Conservation (phyloP, 331 rosid genomes). For the Quercus tomentella region DNA sequence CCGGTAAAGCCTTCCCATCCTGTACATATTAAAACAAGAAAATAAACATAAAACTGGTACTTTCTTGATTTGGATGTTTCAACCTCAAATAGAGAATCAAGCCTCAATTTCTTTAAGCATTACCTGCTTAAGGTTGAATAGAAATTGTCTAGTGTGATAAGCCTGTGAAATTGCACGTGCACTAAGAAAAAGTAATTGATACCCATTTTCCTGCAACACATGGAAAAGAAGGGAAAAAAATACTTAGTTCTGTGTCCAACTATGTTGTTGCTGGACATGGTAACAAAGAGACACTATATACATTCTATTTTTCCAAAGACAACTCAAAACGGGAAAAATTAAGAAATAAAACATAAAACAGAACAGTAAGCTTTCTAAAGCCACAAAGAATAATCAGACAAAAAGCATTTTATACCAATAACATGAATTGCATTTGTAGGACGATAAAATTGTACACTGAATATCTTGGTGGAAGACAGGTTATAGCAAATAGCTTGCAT, state of each 20-base stretch:
- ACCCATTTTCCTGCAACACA: slow-evolving; percentile 84
- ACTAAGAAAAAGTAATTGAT: slow-evolving; percentile 90
- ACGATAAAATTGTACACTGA: background rate
- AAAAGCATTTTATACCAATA: background rate
- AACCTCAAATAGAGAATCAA: slow-evolving; percentile 7
- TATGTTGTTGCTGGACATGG: background rate
- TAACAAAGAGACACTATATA: background rate
- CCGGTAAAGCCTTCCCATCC: slow-evolving; percentile 94
- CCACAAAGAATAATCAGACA: background rate
- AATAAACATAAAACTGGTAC: slow-evolving; percentile 5
- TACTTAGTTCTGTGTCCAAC: background rate
- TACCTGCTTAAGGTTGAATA: slow-evolving; percentile 91
- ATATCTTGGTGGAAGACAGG: background rate
- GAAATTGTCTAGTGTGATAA: slow-evolving; percentile 73
- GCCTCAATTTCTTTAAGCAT: slow-evolving; percentile 16
- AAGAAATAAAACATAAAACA: background rate
- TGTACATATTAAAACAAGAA: slow-evolving; percentile 30
- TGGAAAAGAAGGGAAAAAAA: slow-evolving; percentile 11
- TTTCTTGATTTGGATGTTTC: slow-evolving; percentile 6
- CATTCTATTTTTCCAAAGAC: slow-evolving; percentile 1
- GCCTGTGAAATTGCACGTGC: slow-evolving; percentile 99
- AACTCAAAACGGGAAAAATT: background rate
- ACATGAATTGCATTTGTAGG: background rate
- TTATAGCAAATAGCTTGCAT: background rate
- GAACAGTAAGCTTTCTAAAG: background rate